These are phyloP conservation scores for Kodamaea sp. DNA, from an alignment of 1,139 yeast species.

Conservation along the genomic window DNA sequence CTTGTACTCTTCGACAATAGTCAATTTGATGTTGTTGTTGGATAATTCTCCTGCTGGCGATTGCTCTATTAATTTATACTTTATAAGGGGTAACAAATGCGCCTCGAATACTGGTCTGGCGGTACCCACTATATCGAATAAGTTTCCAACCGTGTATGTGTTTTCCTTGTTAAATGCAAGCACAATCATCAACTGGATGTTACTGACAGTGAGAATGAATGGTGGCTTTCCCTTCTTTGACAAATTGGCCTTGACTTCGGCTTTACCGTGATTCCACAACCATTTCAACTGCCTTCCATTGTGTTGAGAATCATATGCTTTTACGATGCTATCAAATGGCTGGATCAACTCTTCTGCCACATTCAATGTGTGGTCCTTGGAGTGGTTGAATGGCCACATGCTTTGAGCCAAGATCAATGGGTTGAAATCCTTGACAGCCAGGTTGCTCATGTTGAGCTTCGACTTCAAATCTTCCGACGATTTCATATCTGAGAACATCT, in stretches of 20 bases:
- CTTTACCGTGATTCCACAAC: constrained; percentile 95
- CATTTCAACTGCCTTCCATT: constrained; percentile 88
- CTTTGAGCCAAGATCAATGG: constrained; percentile 83
- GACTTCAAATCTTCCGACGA: constrained; percentile 80
- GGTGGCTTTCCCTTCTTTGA: constrained; percentile 84
- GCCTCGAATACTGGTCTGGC: constrained; percentile 67
- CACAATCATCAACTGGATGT: constrained; percentile 84
- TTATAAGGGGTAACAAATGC: constrained; percentile 75
- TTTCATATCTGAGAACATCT: constrained; percentile 95
- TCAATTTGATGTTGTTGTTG: constrained; percentile 60
- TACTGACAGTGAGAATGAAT: constrained; percentile 75
- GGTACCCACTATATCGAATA: constrained; percentile 68
- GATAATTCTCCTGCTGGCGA: constrained; percentile 54
- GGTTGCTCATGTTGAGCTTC: constrained; percentile 47
- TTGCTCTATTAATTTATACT: constrained; percentile 73
- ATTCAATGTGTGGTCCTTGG: constrained; percentile 42
- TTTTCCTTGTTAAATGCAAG: constrained; percentile 72
- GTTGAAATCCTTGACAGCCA: constrained; percentile 59
- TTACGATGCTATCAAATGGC: constrained; percentile 67
- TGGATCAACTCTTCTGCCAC: constrained; percentile 57
- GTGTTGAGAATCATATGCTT: constrained; percentile 73
- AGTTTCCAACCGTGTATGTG: constrained; percentile 59
- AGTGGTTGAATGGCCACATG: constrained; percentile 78
- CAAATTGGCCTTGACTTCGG: constrained; percentile 88
- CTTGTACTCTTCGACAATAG: constrained; percentile 78